A percentile compares a stretch with the other conserved stretches of the same genome.
Evolutionary conservation across 2,329 filamentous ascomycete species (phyloP).

Genomic region (Colletotrichum filicis): DNA sequence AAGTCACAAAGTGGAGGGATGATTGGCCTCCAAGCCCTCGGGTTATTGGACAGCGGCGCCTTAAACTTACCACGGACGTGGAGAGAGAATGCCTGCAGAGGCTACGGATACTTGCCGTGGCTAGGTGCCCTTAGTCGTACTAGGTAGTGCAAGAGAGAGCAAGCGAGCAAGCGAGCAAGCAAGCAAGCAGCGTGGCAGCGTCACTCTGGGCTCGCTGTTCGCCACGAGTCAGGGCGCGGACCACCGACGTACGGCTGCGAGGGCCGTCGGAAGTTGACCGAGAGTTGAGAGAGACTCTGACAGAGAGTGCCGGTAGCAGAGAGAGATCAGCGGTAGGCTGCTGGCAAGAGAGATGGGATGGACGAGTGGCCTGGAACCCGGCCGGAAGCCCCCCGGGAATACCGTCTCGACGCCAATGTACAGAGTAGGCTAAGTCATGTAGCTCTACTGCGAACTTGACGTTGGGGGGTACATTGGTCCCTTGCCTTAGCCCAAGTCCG

Average conservation of each 20-base stretch:
- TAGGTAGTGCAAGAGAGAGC: not conserved
- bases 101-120: not conserved
- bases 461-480: not conserved
- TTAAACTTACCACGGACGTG: not conserved
- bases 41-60: conserved; percentile 14
- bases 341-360: not conserved
- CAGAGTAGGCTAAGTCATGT: not conserved
- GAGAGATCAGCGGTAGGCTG: not conserved
- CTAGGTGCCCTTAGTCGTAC: not conserved
- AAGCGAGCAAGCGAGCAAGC: not conserved
- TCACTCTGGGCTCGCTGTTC: not conserved
- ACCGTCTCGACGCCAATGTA: not conserved
- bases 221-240: conserved; percentile 29
- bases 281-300: conserved; percentile 3
- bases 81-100: not conserved
- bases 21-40: not conserved
- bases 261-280: conserved; percentile 33
- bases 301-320: not conserved
- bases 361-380: not conserved
- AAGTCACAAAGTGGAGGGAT: conserved; percentile 3
- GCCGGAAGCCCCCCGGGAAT: conserved; percentile 13
- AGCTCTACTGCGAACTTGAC: not conserved
- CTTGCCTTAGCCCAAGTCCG: conserved; percentile 6
- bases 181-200: not conserved
- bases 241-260: not conserved